Evolutionary conservation across 2,329 filamentous ascomycete genomes (phyloP).

Genomic region (Huntiella decipiens): DNA sequence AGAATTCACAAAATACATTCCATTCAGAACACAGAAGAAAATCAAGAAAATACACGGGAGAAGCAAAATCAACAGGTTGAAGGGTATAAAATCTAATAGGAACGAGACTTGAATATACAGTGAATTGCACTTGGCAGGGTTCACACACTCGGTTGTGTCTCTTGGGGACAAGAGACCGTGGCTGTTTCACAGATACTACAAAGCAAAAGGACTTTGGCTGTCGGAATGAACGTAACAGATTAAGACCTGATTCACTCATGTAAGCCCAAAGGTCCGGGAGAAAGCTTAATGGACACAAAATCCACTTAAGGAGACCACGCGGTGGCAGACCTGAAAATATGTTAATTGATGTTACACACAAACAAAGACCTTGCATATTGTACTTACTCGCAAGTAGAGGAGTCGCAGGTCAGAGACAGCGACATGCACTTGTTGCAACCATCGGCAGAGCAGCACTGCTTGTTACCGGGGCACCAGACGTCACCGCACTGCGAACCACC

Average conservation of each 20-base stretch:
- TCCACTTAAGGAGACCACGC: conserved; percentile 1
- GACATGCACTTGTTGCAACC: conserved; percentile 7
- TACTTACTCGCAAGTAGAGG: neutral
- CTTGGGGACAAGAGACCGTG: neutral
- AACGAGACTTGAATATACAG: too few species aligned
- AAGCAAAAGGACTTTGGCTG: neutral
- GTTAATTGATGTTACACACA: neutral
- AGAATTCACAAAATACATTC: too few species aligned
- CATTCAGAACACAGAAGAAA: too few species aligned
- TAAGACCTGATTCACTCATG: too few species aligned
- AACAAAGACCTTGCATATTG: too few species aligned
- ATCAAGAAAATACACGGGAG: too few species aligned
- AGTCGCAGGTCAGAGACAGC: conserved; percentile 2
- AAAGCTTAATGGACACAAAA: neutral
- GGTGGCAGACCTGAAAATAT: neutral
- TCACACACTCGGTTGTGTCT: neutral
- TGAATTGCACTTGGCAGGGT: too few species aligned
- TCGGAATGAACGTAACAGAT: neutral
- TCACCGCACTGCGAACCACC: conserved; percentile 8
- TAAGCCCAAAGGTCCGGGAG: too few species aligned
- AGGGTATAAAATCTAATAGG: too few species aligned
- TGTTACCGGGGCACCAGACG: conserved; percentile 9
- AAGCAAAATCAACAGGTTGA: too few species aligned
- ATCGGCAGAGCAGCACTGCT: conserved; percentile 8
- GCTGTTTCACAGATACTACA: conserved; percentile 2